These are phyloP conservation scores for Colletotrichum sp. DNA, from an alignment of 2,329 filamentous ascomycete genomes.

Conservation along the genomic window DNA sequence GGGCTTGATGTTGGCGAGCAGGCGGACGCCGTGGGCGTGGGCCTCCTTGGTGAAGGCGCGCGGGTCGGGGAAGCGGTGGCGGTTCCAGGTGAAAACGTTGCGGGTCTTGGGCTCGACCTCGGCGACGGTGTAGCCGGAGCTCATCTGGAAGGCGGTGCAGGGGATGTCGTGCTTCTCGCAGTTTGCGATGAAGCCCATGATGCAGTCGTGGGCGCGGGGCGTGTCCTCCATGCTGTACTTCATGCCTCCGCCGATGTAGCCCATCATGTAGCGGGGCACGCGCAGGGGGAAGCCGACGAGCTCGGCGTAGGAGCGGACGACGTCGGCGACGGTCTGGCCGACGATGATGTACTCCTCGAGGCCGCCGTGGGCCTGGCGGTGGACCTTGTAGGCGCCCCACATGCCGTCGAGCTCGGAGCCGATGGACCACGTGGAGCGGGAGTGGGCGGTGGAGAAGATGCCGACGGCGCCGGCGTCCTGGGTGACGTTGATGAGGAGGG, in stretches of 20 bases:
- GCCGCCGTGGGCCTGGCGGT: constrained; percentile 74
- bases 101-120: constrained; percentile 71
- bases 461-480: constrained; percentile 65
- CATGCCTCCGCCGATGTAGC: constrained; percentile 72
- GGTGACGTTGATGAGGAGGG: constrained; percentile 72
- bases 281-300: constrained; percentile 72
- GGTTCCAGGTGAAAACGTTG: constrained; percentile 76
- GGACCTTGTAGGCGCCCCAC: constrained; percentile 78
- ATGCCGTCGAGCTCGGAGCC: constrained; percentile 78
- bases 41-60: constrained; percentile 66
- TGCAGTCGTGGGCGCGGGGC: constrained; percentile 59
- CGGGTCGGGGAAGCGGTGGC: constrained; percentile 72
- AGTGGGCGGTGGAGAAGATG: constrained; percentile 71
- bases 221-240: constrained; percentile 57
- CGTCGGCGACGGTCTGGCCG: constrained; percentile 68
- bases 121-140: constrained; percentile 73
- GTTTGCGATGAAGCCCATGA: constrained; percentile 66
- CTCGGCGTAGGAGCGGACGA: constrained; percentile 70
- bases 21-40: constrained; percentile 67
- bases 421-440: constrained; percentile 67
- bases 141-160: constrained; percentile 76
- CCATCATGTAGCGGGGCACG: constrained; percentile 75
- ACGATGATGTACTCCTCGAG: constrained; percentile 75
- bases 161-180: constrained; percentile 70
- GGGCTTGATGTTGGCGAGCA: constrained; percentile 76